A percentile compares a stretch with the other conserved stretches of the same genome.
Conservation (phyloP, 2,329 filamentous ascomycete species). For the Epichloe gansuensis region DNA sequence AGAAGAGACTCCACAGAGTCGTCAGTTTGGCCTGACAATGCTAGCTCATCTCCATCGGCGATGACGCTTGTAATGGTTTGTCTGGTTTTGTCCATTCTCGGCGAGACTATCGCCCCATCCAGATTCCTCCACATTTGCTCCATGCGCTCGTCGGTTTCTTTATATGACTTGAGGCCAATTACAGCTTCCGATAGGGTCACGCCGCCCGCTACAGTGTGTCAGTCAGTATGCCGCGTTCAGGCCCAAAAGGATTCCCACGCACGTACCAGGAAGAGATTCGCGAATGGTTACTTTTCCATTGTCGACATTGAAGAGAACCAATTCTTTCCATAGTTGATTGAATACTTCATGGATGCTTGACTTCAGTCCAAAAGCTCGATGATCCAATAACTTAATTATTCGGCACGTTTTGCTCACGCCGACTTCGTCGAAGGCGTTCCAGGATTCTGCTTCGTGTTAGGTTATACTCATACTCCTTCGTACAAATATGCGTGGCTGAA, state of each 20-base stretch:
- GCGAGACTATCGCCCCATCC: slow-evolving; percentile 47
- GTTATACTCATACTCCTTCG: not conserved
- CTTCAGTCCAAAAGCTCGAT: slow-evolving; percentile 54
- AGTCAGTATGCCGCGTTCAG: slow-evolving; percentile 6
- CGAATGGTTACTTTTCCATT: slow-evolving; percentile 44
- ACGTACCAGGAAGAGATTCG: slow-evolving; percentile 36
- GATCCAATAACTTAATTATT: slow-evolving; percentile 51
- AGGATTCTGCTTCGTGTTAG: slow-evolving; percentile 33
- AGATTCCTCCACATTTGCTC: slow-evolving; percentile 50
- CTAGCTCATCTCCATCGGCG: slow-evolving; percentile 29
- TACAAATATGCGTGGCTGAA: not conserved
- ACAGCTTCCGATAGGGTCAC: slow-evolving; percentile 43
- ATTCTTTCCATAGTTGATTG: slow-evolving; percentile 55
- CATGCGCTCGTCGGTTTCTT: slow-evolving; percentile 48
- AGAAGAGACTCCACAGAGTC: slow-evolving; percentile 39
- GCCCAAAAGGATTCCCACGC: no score
- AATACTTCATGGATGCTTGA: slow-evolving; percentile 54
- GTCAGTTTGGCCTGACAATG: slow-evolving; percentile 30
- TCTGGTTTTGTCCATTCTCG: slow-evolving; percentile 38
- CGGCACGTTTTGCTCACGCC: slow-evolving; percentile 49
- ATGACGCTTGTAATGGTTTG: slow-evolving; percentile 26
- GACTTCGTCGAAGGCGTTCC: slow-evolving; percentile 45
- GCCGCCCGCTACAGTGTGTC: slow-evolving; percentile 29
- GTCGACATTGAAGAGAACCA: slow-evolving; percentile 51
- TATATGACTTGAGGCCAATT: slow-evolving; percentile 44